These are phyloP conservation scores for Incumbomyces delicatus DNA, from an alignment of 2,329 filamentous ascomycete genomes.

Conservation along the genomic window DNA sequence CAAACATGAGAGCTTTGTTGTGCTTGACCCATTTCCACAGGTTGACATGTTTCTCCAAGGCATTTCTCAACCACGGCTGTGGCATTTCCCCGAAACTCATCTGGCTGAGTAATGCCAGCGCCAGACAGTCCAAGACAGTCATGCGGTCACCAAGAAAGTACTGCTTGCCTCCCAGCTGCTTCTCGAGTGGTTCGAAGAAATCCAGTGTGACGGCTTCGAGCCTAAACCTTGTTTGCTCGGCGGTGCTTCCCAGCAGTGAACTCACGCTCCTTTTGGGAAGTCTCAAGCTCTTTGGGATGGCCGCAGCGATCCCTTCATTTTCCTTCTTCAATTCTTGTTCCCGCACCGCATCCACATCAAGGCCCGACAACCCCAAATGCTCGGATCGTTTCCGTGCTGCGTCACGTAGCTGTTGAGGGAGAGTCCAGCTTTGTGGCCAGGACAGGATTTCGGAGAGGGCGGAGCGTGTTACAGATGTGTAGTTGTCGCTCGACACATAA, in stretches of 20 bases:
- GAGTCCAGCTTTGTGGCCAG: conserved; percentile 80
- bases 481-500: conserved; percentile 85
- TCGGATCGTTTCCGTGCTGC: conserved; percentile 61
- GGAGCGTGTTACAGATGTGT: conserved; percentile 63
- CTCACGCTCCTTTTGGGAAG: conserved; percentile 50
- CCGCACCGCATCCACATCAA: conserved; percentile 50
- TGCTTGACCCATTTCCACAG: conserved; percentile 38
- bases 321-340: conserved; percentile 26
- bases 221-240: conserved; percentile 64
- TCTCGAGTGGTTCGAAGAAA: conserved; percentile 61
- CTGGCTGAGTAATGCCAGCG: conserved; percentile 67
- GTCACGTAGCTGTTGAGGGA: conserved; percentile 63
- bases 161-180: conserved; percentile 46
- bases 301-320: conserved; percentile 25
- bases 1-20: conserved; percentile 30
- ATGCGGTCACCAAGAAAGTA: conserved; percentile 46
- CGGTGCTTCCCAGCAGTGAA: conserved; percentile 53
- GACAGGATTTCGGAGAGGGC: conserved; percentile 70
- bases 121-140: conserved; percentile 66
- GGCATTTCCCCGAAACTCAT: conserved; percentile 56
- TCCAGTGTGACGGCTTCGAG: conserved; percentile 62
- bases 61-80: conserved; percentile 52
- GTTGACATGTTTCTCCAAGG: conserved; percentile 42
- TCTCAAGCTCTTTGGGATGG: conserved; percentile 40
- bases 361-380: conserved; percentile 57